Evolutionary conservation across 2,329 filamentous ascomycete species (phyloP).

Genomic region (Fusarium sp.): DNA sequence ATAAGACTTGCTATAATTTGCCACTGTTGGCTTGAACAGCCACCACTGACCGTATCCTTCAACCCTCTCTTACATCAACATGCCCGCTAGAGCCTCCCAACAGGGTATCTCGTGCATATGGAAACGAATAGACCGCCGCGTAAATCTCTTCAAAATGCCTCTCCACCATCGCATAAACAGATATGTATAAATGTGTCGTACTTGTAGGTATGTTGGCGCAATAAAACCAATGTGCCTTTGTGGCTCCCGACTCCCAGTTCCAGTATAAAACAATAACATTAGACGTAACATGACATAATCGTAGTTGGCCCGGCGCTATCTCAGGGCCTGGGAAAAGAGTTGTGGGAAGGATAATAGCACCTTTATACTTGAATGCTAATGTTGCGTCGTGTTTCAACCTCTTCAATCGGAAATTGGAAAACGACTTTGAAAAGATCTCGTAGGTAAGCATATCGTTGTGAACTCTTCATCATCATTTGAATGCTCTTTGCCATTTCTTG

Average conservation of each 20-base stretch:
- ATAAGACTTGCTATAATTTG: constrained; percentile 2
- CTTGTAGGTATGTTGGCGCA: constrained; percentile 7
- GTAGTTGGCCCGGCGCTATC: neutral
- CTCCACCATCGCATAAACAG: constrained; percentile 17
- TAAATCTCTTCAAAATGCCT: constrained; percentile 31
- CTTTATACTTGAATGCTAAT: constrained; percentile 66
- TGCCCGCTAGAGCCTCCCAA: constrained; percentile 38
- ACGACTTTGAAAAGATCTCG: constrained; percentile 85
- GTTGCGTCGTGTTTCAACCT: constrained; percentile 74
- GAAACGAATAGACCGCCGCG: constrained; percentile 45
- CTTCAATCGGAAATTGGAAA: constrained; percentile 85
- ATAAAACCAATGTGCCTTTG: constrained; percentile 4
- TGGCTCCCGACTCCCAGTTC: constrained; percentile 27
- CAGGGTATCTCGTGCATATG: constrained; percentile 47
- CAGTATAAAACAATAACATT: constrained; percentile 31
- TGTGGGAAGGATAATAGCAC: neutral
- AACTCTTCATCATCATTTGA: constrained; percentile 75
- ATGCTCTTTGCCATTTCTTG: constrained; percentile 85
- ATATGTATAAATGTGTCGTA: constrained; percentile 19
- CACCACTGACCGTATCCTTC: neutral
- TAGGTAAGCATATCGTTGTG: constrained; percentile 79
- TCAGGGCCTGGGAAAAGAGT: neutral
- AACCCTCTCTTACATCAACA: constrained; percentile 14
- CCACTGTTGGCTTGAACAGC: neutral
- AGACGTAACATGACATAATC: constrained; percentile 26